A percentile compares a stretch with the other conserved stretches of the same genome.
Conservation (phyloP, 345 rosid species). For the Acer negundo region DNA sequence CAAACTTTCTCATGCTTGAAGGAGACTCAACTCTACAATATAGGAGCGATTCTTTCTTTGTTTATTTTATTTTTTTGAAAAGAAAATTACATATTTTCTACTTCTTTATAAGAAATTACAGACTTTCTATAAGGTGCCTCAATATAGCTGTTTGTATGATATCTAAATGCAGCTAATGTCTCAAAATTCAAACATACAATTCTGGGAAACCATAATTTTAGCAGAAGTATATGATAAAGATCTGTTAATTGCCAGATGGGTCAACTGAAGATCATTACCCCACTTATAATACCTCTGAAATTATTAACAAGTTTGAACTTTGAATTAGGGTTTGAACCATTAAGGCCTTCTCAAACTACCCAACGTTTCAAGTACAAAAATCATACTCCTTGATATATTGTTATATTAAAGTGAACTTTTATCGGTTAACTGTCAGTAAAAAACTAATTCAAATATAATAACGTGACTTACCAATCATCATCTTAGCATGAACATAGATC, state of each 20-base stretch:
- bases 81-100: too few relatives aligned
- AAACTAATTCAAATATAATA: neutral
- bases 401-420: neutral
- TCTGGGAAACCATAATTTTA: too few relatives aligned
- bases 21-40: neutral
- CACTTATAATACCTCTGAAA: too few relatives aligned
- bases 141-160: too few relatives aligned
- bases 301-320: neutral
- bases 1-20: neutral
- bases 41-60: too few relatives aligned
- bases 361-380: neutral
- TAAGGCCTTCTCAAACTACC: neutral
- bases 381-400: neutral
- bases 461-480: slow-evolving; percentile 84
- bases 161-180: too few relatives aligned
- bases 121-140: too few relatives aligned
- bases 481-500: slow-evolving; percentile 96
- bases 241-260: neutral
- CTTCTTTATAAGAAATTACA: too few relatives aligned
- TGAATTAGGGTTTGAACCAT: neutral
- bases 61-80: too few relatives aligned
- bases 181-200: too few relatives aligned
- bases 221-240: too few relatives aligned
- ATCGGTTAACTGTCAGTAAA: neutral
- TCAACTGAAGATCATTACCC: neutral